These are phyloP conservation scores for Leccinellum albellum DNA, from an alignment of 768 basidiomycete genomes.

Conservation along the genomic window DNA sequence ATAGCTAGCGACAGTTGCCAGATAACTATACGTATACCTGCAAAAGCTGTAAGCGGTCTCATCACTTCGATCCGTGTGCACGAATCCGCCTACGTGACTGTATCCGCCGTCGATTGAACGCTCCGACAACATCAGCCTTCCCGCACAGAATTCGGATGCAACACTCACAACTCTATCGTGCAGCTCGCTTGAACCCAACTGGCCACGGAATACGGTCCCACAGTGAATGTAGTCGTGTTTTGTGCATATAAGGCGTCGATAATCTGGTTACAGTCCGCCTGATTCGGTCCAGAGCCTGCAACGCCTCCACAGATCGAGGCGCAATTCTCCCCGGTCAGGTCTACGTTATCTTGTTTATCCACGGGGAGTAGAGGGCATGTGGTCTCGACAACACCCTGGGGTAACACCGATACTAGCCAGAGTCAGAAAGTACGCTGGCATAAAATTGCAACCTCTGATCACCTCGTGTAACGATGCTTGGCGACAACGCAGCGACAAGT, in stretches of 20 bases:
- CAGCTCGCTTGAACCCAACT: constrained; percentile 5
- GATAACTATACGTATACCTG: constrained; percentile 4
- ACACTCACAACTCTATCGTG: constrained; percentile 4
- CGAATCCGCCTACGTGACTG: background rate
- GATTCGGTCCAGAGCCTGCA: constrained; percentile 4
- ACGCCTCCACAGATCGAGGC: background rate
- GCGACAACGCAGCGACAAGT: background rate
- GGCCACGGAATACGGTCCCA: background rate
- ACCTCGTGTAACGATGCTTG: background rate
- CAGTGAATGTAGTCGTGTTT: background rate
- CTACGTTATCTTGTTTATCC: background rate
- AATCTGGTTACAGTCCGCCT: constrained; percentile 4
- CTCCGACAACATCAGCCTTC: background rate
- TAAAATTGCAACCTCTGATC: background rate
- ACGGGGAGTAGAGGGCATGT: background rate
- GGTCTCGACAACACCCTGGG: background rate
- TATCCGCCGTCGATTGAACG: constrained; percentile 5
- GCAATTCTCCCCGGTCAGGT: constrained; percentile 1
- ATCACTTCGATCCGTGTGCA: background rate
- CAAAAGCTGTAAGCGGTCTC: background rate
- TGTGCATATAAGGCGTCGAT: background rate
- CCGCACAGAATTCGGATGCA: background rate
- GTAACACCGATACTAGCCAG: background rate
- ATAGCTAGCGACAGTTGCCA: background rate
- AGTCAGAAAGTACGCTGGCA: background rate